Conservation (phyloP, 768 basidiomycete species). For the Ramaria rubella region DNA sequence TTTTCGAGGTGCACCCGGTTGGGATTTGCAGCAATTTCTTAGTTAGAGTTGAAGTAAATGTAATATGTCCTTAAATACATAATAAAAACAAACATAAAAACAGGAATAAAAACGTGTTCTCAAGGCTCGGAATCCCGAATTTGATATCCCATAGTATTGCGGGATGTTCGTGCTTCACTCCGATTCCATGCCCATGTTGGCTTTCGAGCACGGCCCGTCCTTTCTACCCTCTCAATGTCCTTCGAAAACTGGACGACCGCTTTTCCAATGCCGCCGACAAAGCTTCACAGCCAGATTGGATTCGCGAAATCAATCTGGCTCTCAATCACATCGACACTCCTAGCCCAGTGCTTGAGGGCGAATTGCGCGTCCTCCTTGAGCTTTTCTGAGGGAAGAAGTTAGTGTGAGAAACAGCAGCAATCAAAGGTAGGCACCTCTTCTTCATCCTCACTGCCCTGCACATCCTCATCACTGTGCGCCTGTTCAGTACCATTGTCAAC, state of each 20-base stretch:
- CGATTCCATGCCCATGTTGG: conserved; percentile 17
- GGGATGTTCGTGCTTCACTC: background rate
- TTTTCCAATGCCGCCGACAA: conserved; percentile 11
- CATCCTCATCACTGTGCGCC: background rate
- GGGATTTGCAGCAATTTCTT: too few species aligned
- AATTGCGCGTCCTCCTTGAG: background rate
- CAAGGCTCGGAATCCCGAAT: too few species aligned
- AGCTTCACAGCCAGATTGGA: conserved; percentile 14
- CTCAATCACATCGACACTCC: conserved; percentile 1
- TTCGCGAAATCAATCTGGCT: conserved; percentile 5
- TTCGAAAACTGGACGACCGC: conserved; percentile 15
- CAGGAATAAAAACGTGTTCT: too few species aligned
- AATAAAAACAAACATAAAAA: too few species aligned
- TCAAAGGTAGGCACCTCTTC: background rate
- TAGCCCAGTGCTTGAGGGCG: background rate
- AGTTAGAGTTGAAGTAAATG: too few species aligned
- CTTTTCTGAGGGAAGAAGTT: background rate
- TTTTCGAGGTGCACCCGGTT: too few species aligned
- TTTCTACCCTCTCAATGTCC: conserved; percentile 17
- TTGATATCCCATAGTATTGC: too few species aligned
- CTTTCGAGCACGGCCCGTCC: conserved; percentile 12
- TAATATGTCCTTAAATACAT: too few species aligned
- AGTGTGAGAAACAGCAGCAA: background rate
- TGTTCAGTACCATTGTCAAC: conserved; percentile 8
- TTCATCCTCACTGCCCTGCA: conserved; percentile 14